phyloP scores from a whole-genome alignment of 352 stramenopile species.

The Phytopythium chamaehyphon region DNA sequence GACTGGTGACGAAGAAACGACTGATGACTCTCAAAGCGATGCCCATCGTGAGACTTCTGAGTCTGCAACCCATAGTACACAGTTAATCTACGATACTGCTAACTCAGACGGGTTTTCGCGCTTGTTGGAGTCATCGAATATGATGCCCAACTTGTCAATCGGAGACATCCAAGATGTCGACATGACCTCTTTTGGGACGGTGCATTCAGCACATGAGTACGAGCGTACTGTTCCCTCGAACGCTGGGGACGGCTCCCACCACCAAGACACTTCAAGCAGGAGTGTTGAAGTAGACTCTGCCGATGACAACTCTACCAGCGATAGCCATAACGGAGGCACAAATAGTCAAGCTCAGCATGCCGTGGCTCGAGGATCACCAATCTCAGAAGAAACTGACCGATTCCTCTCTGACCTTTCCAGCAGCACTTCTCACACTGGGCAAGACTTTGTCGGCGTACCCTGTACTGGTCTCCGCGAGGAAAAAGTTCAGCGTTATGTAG shows the following conservation, averaged over 20 bases:
- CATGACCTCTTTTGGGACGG: constrained; percentile 30
- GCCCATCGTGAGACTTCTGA: constrained; percentile 3
- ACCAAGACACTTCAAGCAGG: too few relatives aligned
- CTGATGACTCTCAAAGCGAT: constrained; percentile 1
- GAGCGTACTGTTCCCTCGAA: background rate
- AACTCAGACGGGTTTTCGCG: constrained; percentile 27
- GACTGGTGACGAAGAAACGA: background rate
- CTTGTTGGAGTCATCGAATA: constrained; percentile 27
- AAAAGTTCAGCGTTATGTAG: constrained; percentile 59
- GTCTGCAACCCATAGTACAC: background rate
- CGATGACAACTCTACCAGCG: background rate
- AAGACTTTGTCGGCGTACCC: constrained; percentile 27
- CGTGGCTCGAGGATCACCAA: background rate
- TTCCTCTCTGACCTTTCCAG: background rate
- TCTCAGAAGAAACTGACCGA: background rate
- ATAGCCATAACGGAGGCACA: background rate
- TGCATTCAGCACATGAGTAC: constrained; percentile 2
- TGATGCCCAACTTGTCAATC: constrained; percentile 55
- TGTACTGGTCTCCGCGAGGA: constrained; percentile 63
- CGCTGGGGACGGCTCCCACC: background rate
- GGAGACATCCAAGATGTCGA: constrained; percentile 61
- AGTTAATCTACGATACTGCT: constrained; percentile 17
- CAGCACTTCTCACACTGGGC: background rate
- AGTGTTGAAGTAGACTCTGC: background rate
- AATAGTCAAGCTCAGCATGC: background rate